Evolutionary conservation across 768 basidiomycete species (phyloP).

Genomic region (Amanita thiersii): DNA sequence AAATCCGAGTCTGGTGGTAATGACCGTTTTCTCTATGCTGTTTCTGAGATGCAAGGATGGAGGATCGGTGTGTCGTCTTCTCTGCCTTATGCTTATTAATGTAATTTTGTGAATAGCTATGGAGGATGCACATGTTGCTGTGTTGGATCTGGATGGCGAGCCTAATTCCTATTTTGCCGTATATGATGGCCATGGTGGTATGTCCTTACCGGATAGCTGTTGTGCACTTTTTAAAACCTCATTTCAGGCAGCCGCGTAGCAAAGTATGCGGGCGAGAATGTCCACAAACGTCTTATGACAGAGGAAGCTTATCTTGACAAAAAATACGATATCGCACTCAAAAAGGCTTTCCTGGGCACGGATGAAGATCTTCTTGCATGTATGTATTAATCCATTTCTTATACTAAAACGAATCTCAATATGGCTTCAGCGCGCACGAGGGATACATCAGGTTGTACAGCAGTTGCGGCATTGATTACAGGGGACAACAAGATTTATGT

Average conservation of each 20-base stretch:
- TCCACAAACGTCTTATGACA: conserved; percentile 68
- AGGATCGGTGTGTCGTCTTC: conserved; percentile 72
- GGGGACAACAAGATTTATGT: conserved; percentile 71
- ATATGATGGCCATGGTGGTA: conserved; percentile 98
- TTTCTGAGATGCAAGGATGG: conserved; percentile 99
- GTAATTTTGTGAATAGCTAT: conserved; percentile 52
- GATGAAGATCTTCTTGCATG: conserved; percentile 90
- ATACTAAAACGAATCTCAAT: conserved; percentile 12
- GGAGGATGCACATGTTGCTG: conserved; percentile 89
- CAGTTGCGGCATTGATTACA: conserved; percentile 82
- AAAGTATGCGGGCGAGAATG: conserved; percentile 75
- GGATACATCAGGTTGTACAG: conserved; percentile 96
- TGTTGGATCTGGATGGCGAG: conserved; percentile 59
- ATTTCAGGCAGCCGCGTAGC: conserved; percentile 72
- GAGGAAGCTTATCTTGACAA: conserved; percentile 66
- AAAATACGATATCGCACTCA: conserved; percentile 72
- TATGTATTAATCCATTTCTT: conserved; percentile 25
- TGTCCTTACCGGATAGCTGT: conserved; percentile 16
- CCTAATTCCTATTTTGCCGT: conserved; percentile 74
- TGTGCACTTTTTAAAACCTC: conserved; percentile 10
- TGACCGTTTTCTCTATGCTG: conserved; percentile 61
- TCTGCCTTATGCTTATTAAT: conserved; percentile 8
- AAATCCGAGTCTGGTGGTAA: conserved; percentile 65
- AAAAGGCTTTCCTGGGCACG: conserved; percentile 84
- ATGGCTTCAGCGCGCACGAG: conserved; percentile 79